These are phyloP conservation scores for Metschnikowia arizonensis DNA, from an alignment of 805 yeast genomes.

Conservation along the genomic window DNA sequence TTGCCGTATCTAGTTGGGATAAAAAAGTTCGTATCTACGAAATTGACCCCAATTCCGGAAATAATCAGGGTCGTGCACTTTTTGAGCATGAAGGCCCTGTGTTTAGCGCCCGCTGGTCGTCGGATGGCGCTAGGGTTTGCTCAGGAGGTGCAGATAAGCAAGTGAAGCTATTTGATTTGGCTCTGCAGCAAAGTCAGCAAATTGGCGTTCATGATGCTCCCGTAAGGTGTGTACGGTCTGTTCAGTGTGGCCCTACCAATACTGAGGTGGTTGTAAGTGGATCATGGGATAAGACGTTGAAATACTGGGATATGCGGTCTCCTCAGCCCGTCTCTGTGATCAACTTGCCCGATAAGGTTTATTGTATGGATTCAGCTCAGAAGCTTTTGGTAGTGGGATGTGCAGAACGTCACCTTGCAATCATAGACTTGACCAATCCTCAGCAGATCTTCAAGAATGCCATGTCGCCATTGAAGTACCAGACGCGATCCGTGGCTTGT, in stretches of 20 bases:
- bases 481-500: conserved; percentile 78
- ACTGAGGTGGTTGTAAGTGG: conserved; percentile 84
- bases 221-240: conserved; percentile 69
- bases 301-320: conserved; percentile 91
- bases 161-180: conserved; percentile 77
- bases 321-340: conserved; percentile 79
- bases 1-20: conserved; percentile 92
- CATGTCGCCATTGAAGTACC: conserved; percentile 81
- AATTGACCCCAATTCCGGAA: conserved; percentile 64
- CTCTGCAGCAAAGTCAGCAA: conserved; percentile 75
- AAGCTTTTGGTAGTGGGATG: conserved; percentile 88
- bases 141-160: conserved; percentile 91
- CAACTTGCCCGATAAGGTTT: conserved; percentile 84
- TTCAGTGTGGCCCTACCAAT: conserved; percentile 79
- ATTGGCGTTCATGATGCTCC: conserved; percentile 84
- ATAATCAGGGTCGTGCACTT: conserved; percentile 81
- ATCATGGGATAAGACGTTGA: conserved; percentile 93
- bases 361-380: conserved; percentile 79
- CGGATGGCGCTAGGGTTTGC: conserved; percentile 82
- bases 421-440: conserved; percentile 80
- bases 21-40: conserved; percentile 91
- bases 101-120: conserved; percentile 73
- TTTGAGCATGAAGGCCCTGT: conserved; percentile 91
- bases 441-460: conserved; percentile 70
- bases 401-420: conserved; percentile 78